Evolutionary conservation across 148 eudicot genomes (phyloP).

Genomic region (Hydrangea macrophylla): DNA sequence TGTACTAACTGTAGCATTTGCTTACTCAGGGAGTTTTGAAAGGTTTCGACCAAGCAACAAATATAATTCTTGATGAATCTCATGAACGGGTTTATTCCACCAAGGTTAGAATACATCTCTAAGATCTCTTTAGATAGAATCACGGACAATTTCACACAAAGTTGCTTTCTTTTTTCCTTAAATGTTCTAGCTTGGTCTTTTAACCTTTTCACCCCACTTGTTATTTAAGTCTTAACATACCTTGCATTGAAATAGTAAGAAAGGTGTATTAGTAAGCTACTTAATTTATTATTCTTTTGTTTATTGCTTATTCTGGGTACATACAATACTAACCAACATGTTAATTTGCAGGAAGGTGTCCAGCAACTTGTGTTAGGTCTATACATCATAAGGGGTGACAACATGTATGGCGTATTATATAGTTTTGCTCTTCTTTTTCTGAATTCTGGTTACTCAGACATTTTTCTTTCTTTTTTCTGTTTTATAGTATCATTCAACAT

Average conservation of each 20-base stretch:
- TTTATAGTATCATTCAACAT: too few species aligned
- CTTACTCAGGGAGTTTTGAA: constrained; percentile 64
- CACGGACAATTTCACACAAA: neutral
- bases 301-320: neutral
- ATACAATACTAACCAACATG: neutral
- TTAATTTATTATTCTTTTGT: neutral
- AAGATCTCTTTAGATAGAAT: neutral
- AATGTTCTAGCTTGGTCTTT: too few species aligned
- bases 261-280: too few species aligned
- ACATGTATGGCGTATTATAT: constrained; percentile 57
- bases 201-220: too few species aligned
- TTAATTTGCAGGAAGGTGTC: constrained; percentile 79
- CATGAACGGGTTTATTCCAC: constrained; percentile 96
- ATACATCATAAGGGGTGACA: constrained; percentile 94
- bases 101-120: constrained; percentile 40
- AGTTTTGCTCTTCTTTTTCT: neutral
- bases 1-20: constrained; percentile 13
- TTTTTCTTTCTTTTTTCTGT: too few species aligned
- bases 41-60: constrained; percentile 95
- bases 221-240: too few species aligned
- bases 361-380: constrained; percentile 90
- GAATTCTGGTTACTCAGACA: neutral
- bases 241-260: too few species aligned
- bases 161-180: neutral
- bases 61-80: constrained; percentile 93